Conservation (phyloP, 257 asterid genomes). For the Forsythia viridissima region DNA sequence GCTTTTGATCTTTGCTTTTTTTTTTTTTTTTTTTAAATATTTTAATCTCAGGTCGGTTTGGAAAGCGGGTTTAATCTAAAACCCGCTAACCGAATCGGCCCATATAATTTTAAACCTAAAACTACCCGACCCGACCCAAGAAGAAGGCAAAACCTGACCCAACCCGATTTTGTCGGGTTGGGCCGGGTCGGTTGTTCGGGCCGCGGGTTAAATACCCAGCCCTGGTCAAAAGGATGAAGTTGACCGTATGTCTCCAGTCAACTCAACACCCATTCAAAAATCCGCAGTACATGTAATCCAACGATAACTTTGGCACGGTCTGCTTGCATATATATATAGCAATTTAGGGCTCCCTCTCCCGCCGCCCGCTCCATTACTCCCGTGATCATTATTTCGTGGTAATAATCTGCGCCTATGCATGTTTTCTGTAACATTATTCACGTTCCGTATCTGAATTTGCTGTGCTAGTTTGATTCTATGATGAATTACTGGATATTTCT, state of each 20-base stretch:
- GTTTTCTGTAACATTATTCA: not conserved
- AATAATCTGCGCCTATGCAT: not conserved
- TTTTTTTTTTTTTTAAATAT: too few species aligned
- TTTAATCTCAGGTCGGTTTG: too few species aligned
- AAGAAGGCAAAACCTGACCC: too few species aligned
- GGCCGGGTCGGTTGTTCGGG: too few species aligned
- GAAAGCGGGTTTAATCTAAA: too few species aligned
- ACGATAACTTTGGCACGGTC: not conserved
- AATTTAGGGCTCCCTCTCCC: slow-evolving; percentile 3
- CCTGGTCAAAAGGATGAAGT: not conserved
- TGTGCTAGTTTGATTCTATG: not conserved
- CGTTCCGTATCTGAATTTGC: not conserved
- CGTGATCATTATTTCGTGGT: not conserved
- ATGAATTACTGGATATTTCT: not conserved
- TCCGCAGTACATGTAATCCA: not conserved
- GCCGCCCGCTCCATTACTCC: slow-evolving; percentile 1
- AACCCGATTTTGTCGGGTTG: too few species aligned
- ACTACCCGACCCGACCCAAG: too few species aligned
- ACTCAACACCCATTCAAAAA: not conserved
- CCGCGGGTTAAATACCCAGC: too few species aligned
- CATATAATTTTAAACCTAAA: too few species aligned
- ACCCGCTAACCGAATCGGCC: too few species aligned
- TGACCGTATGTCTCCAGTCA: not conserved
- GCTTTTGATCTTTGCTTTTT: too few species aligned
- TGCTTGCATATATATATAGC: not conserved